A percentile compares a stretch with the other conserved stretches of the same genome.
phyloP scores from a whole-genome alignment of 2,329 filamentous ascomycete species.

The Xylariaceae sp. region DNA sequence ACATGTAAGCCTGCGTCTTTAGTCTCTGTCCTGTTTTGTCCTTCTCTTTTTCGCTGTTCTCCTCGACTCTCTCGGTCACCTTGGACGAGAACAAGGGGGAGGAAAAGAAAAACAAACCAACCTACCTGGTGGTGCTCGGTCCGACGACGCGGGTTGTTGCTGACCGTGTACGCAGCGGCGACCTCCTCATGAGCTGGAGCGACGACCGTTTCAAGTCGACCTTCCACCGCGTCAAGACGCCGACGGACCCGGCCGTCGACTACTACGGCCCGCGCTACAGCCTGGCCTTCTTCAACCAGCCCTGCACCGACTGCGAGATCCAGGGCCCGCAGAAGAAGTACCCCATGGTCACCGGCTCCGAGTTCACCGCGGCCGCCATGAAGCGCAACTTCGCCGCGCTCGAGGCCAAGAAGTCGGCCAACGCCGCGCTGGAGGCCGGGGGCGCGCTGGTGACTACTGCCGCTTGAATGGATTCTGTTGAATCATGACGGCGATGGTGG shows the following conservation, averaged over 20 bases:
- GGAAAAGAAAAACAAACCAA: no score
- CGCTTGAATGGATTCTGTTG: slow-evolving; percentile 4
- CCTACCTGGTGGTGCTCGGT: no score
- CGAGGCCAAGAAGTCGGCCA: slow-evolving; percentile 36
- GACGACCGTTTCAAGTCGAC: slow-evolving; percentile 62
- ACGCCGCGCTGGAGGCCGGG: slow-evolving; percentile 3
- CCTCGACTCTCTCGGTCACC: not conserved
- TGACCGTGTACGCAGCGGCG: slow-evolving; percentile 32
- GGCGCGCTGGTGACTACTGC: slow-evolving; percentile 3
- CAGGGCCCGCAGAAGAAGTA: slow-evolving; percentile 58
- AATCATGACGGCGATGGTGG: no score
- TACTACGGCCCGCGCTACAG: slow-evolving; percentile 56
- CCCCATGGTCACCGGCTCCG: slow-evolving; percentile 48
- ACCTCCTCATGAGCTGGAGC: slow-evolving; percentile 59
- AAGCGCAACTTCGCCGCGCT: slow-evolving; percentile 46
- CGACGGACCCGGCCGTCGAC: slow-evolving; percentile 40
- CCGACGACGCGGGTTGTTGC: no score
- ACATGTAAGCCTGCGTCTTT: slow-evolving; percentile 40
- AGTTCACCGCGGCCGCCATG: slow-evolving; percentile 53
- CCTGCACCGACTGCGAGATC: slow-evolving; percentile 48
- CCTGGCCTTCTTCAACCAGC: slow-evolving; percentile 61
- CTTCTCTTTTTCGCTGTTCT: not conserved
- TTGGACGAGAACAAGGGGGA: no score
- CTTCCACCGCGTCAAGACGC: slow-evolving; percentile 57
- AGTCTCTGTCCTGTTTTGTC: no score